Evolutionary conservation across 306 rosid genomes (phyloP).

Genomic region (Trifolium repens): DNA sequence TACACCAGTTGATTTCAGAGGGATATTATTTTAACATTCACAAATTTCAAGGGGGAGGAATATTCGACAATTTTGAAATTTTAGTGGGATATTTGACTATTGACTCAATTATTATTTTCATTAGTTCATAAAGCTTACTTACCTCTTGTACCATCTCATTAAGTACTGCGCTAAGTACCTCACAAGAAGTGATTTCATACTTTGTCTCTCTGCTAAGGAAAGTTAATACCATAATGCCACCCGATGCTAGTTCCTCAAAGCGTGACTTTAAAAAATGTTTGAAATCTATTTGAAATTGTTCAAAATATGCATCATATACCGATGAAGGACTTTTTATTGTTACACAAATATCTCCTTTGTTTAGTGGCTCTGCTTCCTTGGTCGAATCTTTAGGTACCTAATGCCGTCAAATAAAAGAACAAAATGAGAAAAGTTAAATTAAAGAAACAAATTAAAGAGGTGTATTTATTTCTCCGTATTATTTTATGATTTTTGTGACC

Average conservation of each 20-base stretch:
- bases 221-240: conserved; percentile 55
- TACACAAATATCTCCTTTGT: conserved; percentile 36
- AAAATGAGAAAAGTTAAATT: neutral
- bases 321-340: conserved; percentile 44
- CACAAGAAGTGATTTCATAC: conserved; percentile 17
- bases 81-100: no score
- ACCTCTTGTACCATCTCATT: conserved; percentile 60
- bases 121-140: neutral
- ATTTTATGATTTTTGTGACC: no score
- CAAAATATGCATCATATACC: conserved; percentile 38
- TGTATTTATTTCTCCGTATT: no score
- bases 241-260: neutral
- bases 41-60: no score
- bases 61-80: no score
- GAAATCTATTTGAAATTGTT: conserved; percentile 50
- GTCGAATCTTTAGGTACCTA: conserved; percentile 10
- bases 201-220: conserved; percentile 34
- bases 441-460: no score
- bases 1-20: no score
- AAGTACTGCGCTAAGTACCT: conserved; percentile 44
- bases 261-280: neutral
- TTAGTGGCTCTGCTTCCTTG: neutral
- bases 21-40: no score
- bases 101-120: neutral
- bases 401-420: neutral